phyloP scores from a whole-genome alignment of 108 stramenopile genomes.

The Cyclostephanos tholiformis region DNA sequence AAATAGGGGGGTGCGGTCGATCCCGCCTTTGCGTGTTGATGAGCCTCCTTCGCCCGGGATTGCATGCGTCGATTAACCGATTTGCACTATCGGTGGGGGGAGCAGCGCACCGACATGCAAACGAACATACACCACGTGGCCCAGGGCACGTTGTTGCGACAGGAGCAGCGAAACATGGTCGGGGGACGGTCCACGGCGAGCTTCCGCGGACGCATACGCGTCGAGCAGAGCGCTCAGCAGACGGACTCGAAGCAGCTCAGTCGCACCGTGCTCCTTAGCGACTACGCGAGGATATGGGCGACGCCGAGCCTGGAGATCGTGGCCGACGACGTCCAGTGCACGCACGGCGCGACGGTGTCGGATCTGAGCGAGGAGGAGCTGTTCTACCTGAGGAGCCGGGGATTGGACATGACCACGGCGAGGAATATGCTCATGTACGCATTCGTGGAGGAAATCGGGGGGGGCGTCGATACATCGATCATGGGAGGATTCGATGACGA shows the following conservation, averaged over 20 bases:
- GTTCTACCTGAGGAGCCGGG: constrained; percentile 91
- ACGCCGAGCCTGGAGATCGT: constrained; percentile 94
- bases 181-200: constrained; percentile 83
- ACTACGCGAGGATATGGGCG: constrained; percentile 83
- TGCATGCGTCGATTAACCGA: constrained; percentile 71
- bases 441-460: constrained; percentile 80
- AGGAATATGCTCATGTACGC: constrained; percentile 89
- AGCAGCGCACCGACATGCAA: constrained; percentile 85
- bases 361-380: constrained; percentile 94
- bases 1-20: constrained; percentile 83
- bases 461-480: constrained; percentile 59
- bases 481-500: constrained; percentile 63
- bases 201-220: constrained; percentile 94
- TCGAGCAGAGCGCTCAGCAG: constrained; percentile 92
- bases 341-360: constrained; percentile 95
- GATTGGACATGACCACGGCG: constrained; percentile 71
- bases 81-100: constrained; percentile 80
- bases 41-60: constrained; percentile 66
- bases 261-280: constrained; percentile 84
- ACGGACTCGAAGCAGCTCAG: constrained; percentile 91
- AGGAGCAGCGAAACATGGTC: constrained; percentile 92
- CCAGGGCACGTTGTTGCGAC: constrained; percentile 74
- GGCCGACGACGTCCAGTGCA: constrained; percentile 94
- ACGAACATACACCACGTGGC: constrained; percentile 92
- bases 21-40: constrained; percentile 68